These are phyloP conservation scores for Phytophthora megakarya DNA, from an alignment of 352 stramenopile genomes.

Conservation along the genomic window DNA sequence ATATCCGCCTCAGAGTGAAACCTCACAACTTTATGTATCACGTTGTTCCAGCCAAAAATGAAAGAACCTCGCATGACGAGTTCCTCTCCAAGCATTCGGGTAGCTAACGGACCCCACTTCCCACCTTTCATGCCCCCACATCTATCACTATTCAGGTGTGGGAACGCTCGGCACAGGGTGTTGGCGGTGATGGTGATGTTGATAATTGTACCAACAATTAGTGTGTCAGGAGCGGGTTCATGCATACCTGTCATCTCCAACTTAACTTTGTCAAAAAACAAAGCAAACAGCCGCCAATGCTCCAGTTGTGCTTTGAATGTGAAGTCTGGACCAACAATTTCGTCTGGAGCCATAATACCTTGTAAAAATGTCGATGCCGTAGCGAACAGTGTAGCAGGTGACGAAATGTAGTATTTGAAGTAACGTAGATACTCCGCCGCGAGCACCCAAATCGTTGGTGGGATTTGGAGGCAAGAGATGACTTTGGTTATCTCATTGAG, in stretches of 20 bases:
- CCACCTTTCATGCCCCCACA: background rate
- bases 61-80: background rate
- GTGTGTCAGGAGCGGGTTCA: background rate
- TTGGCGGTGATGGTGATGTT: background rate
- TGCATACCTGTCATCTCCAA: conserved; percentile 1
- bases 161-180: background rate
- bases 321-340: background rate
- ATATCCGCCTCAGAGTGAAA: no score
- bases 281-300: conserved; percentile 5
- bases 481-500: background rate
- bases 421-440: conserved; percentile 13
- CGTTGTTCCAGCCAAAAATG: no score
- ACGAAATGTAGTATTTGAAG: conserved; percentile 10
- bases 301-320: background rate
- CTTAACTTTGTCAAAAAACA: background rate
- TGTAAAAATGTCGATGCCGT: background rate
- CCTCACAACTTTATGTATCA: no score
- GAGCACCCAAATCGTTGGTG: background rate
- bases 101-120: background rate
- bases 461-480: background rate
- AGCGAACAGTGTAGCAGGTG: background rate
- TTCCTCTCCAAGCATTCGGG: background rate
- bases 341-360: background rate
- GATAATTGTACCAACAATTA: background rate
- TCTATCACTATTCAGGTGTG: background rate